These are phyloP conservation scores for Drechslerella coelobrocha DNA, from an alignment of 2,329 filamentous ascomycete species.

Conservation along the genomic window DNA sequence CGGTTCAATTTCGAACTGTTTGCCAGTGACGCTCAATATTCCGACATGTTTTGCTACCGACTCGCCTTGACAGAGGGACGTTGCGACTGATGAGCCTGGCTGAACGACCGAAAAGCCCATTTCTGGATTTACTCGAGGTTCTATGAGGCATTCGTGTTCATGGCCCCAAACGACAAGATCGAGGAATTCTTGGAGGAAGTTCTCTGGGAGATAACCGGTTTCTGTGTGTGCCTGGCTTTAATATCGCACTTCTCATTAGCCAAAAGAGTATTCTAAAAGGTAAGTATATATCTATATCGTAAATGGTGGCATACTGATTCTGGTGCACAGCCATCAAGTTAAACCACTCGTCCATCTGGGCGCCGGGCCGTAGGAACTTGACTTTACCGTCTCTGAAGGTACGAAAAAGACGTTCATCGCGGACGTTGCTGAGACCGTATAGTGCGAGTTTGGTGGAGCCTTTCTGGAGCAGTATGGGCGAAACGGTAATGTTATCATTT, in stretches of 20 bases:
- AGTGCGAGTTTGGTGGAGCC: conserved; percentile 89
- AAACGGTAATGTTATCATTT: conserved; percentile 90
- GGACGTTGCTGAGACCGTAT: conserved; percentile 93
- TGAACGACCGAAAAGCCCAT: conserved; percentile 96
- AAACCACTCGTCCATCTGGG: conserved; percentile 89
- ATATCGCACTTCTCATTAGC: background rate
- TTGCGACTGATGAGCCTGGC: conserved; percentile 93
- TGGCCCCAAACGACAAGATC: conserved; percentile 96
- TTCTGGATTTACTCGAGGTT: conserved; percentile 81
- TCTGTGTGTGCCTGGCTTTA: conserved; percentile 77
- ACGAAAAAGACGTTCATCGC: conserved; percentile 91
- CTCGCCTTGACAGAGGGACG: conserved; percentile 87
- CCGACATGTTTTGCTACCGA: conserved; percentile 89
- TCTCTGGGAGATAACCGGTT: conserved; percentile 92
- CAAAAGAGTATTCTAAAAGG: background rate
- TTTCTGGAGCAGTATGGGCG: conserved; percentile 91
- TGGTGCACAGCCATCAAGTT: conserved; percentile 95
- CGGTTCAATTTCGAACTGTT: conserved; percentile 78
- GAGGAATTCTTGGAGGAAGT: conserved; percentile 87
- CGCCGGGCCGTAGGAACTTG: conserved; percentile 84
- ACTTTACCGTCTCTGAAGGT: conserved; percentile 93
- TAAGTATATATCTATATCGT: background rate
- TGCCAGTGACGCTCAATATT: conserved; percentile 81
- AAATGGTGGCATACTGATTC: conserved; percentile 68
- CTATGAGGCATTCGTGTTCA: conserved; percentile 93